These are phyloP conservation scores for Populus hybrid DNA, from an alignment of 441 rosid species.

Conservation along the genomic window DNA sequence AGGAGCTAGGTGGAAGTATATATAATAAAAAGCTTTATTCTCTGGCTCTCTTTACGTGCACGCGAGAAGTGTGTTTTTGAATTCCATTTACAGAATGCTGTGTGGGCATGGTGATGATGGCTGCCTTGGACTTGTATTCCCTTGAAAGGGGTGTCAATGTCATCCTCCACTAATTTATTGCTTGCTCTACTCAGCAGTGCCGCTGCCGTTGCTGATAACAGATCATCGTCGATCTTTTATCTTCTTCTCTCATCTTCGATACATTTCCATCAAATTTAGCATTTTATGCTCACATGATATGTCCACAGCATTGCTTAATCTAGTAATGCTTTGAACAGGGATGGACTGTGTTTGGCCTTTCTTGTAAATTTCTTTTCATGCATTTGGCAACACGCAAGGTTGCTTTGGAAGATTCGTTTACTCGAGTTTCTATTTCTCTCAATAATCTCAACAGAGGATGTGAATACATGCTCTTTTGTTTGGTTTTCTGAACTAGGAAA, in stretches of 20 bases:
- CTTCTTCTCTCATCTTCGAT: neutral
- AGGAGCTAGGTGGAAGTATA: neutral
- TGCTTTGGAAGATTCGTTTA: neutral
- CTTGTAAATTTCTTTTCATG: neutral
- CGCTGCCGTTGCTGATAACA: neutral
- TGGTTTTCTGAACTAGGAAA: neutral
- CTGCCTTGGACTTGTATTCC: neutral
- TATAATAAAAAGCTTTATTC: neutral
- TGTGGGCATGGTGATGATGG: slow-evolving; percentile 3
- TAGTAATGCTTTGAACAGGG: neutral
- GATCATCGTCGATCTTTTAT: neutral
- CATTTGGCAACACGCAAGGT: neutral
- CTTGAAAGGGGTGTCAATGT: neutral
- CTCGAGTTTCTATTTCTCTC: neutral
- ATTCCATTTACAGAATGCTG: neutral
- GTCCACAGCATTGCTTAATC: neutral
- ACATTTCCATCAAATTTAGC: neutral
- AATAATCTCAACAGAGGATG: neutral
- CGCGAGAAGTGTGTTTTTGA: neutral
- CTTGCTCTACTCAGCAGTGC: neutral
- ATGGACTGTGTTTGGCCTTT: neutral
- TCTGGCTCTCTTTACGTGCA: neutral
- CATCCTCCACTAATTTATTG: neutral
- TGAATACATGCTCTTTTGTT: neutral
- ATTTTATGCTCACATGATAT: neutral